Evolutionary conservation across 2,329 filamentous ascomycete species (phyloP).

Genomic region (Scolecobasidium constrictum): DNA sequence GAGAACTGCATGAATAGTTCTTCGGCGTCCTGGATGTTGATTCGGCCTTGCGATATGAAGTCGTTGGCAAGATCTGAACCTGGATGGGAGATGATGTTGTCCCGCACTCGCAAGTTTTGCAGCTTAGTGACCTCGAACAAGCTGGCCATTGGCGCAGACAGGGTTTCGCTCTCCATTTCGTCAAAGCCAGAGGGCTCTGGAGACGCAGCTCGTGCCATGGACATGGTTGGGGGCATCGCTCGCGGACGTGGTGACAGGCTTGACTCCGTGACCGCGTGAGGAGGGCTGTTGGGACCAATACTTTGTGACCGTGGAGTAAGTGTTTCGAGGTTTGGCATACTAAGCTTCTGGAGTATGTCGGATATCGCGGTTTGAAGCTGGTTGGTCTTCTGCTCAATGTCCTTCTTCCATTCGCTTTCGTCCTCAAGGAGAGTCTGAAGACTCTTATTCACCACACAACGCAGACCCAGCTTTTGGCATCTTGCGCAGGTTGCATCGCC

Average conservation of each 20-base stretch:
- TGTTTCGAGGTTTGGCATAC: slow-evolving; percentile 27
- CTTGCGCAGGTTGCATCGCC: slow-evolving; percentile 35
- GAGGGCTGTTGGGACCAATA: slow-evolving; percentile 17
- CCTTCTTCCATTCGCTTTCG: slow-evolving; percentile 20
- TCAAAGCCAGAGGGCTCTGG: slow-evolving; percentile 29
- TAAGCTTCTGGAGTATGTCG: slow-evolving; percentile 31
- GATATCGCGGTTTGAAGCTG: slow-evolving; percentile 35
- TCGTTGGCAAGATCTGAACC: slow-evolving; percentile 28
- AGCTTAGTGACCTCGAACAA: slow-evolving; percentile 44
- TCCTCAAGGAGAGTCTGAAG: slow-evolving; percentile 45
- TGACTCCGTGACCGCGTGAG: background rate
- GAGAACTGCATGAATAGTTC: slow-evolving; percentile 41
- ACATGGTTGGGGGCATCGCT: slow-evolving; percentile 18
- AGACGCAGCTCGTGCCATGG: slow-evolving; percentile 35
- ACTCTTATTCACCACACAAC: slow-evolving; percentile 45
- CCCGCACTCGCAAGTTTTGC: slow-evolving; percentile 22
- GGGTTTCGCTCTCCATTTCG: slow-evolving; percentile 12
- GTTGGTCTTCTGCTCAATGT: slow-evolving; percentile 34
- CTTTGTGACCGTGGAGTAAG: slow-evolving; percentile 11
- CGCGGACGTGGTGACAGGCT: background rate
- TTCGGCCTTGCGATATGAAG: slow-evolving; percentile 38
- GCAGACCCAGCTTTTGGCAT: slow-evolving; percentile 38
- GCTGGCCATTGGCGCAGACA: slow-evolving; percentile 42
- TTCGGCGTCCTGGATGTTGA: slow-evolving; percentile 39
- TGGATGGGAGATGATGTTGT: slow-evolving; percentile 23